Conservation (phyloP, 2,329 filamentous ascomycete genomes). For the Penicillium sp. region DNA sequence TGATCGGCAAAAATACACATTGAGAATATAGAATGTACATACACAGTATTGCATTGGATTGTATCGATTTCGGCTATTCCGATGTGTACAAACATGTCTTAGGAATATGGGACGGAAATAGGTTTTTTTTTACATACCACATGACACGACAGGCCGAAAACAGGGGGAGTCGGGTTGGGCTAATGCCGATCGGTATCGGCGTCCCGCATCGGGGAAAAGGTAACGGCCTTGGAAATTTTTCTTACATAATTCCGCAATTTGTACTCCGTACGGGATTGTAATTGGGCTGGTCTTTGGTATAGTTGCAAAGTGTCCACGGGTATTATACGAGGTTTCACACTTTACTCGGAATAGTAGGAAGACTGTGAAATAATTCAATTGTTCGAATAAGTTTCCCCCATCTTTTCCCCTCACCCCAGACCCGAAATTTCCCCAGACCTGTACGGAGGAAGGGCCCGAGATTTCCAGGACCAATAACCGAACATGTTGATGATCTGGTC, state of each 20-base stretch:
- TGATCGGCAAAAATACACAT: background rate
- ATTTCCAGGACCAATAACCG: background rate
- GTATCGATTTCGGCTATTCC: background rate
- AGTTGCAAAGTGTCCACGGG: background rate
- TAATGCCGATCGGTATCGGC: conserved; percentile 16
- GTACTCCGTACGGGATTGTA: background rate
- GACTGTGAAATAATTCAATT: background rate
- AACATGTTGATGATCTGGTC: background rate
- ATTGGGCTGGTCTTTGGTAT: background rate
- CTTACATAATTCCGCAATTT: background rate
- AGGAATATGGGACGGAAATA: conserved; percentile 1
- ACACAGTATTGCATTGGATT: background rate
- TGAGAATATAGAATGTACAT: background rate
- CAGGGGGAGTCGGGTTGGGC: background rate
- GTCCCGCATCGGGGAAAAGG: conserved; percentile 16
- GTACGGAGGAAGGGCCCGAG: background rate
- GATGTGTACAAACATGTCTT: background rate
- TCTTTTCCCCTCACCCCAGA: conserved; percentile 10
- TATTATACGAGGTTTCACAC: too few species aligned
- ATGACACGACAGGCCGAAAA: conserved; percentile 4
- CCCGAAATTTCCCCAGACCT: conserved; percentile 3
- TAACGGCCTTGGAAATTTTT: background rate
- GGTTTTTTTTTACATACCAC: background rate
- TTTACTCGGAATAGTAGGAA: background rate
- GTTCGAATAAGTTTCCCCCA: background rate